Percentiles rank a stretch among this genome's conserved stretches.
These are phyloP conservation scores for Bipolaris gigantea DNA, from an alignment of 2,329 filamentous ascomycete genomes.

Conservation along the genomic window DNA sequence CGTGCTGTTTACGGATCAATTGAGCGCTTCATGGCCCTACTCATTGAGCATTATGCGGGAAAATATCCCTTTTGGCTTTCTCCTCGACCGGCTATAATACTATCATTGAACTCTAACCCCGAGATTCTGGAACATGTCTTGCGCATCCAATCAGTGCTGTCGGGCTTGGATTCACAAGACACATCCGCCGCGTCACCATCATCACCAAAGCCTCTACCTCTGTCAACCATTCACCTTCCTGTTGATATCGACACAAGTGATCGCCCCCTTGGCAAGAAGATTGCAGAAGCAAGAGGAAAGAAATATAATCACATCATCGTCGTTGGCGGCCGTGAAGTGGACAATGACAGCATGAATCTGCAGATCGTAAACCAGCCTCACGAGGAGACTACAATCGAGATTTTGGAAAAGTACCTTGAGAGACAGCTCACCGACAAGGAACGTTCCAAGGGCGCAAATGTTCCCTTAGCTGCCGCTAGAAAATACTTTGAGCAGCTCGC, in stretches of 20 bases:
- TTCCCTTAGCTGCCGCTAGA: conserved; percentile 27
- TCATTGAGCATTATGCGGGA: conserved; percentile 81
- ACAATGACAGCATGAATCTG: conserved; percentile 29
- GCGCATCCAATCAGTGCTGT: conserved; percentile 42
- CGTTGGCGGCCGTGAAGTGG: conserved; percentile 56
- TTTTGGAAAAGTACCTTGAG: conserved; percentile 41
- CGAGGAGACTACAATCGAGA: conserved; percentile 24
- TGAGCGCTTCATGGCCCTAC: conserved; percentile 79
- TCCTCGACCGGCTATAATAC: conserved; percentile 73
- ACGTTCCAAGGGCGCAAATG: conserved; percentile 15
- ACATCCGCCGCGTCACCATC: conserved; percentile 3
- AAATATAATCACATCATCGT: conserved; percentile 76
- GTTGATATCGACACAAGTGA: conserved; percentile 71
- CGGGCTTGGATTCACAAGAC: conserved; percentile 29
- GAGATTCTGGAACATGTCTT: conserved; percentile 55
- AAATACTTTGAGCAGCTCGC: conserved; percentile 37
- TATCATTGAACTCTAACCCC: conserved; percentile 68
- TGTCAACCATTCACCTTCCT: conserved; percentile 62
- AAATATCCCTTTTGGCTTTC: conserved; percentile 86
- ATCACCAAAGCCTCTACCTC: conserved; percentile 45
- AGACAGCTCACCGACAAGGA: conserved; percentile 19
- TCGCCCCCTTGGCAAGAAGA: conserved; percentile 67
- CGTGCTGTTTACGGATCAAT: conserved; percentile 82
- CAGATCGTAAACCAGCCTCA: conserved; percentile 46
- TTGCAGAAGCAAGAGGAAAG: conserved; percentile 69